Evolutionary conservation across 2,329 filamentous ascomycete genomes (phyloP), one percentile per base, ranked within the genome.

Genomic region (Trichoderma afroharzianum): DNA sequence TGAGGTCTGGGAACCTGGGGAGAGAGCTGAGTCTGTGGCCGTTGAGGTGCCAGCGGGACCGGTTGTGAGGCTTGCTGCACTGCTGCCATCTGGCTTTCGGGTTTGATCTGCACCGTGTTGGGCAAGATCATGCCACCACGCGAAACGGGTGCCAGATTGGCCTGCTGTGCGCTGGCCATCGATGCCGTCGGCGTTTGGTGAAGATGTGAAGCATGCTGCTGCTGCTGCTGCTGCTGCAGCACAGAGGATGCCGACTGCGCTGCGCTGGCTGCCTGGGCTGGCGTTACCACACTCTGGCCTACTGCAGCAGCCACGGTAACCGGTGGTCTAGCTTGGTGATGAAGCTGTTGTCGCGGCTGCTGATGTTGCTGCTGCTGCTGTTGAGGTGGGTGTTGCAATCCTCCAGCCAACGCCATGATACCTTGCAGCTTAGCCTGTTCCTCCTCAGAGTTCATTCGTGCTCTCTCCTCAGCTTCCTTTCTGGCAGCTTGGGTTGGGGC

Each of bases 401-500:
- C 86, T 43, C 85, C 82, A 1, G 85, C 86, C 58, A 90, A 76
- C 2, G 86, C 83, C 82, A 89, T 84, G 70, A 90, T 87, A n/a
- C 87, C 87, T 74, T 89, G 85, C n/a, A 90, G 80, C 73, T 86
- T 86, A 8, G 87, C 87, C 74, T 87, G 85, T 59, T 90, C 88
- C 71, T 90, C 88, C 63, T 88, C 87, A n/a, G 84, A 84, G 71
- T 85, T 88, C 74, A 87, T 79, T 47, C 87, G 85, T 3, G 88
- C 88, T 61, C 88, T 85, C 79, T 91, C 89, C 77, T 91, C 90
- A 0, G 89, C 89, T 77, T 91, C 90, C 74, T 91, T 91, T 26
- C 89, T 84, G 0, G 90, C 90, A n/a, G 90, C 90, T 78, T 92
- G 90, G 2, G 89, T 91, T 0, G 93, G 93, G 0, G 93, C 93